These are phyloP conservation scores for Acmispon strigosus DNA, from an alignment of 306 rosid genomes.

Conservation along the genomic window DNA sequence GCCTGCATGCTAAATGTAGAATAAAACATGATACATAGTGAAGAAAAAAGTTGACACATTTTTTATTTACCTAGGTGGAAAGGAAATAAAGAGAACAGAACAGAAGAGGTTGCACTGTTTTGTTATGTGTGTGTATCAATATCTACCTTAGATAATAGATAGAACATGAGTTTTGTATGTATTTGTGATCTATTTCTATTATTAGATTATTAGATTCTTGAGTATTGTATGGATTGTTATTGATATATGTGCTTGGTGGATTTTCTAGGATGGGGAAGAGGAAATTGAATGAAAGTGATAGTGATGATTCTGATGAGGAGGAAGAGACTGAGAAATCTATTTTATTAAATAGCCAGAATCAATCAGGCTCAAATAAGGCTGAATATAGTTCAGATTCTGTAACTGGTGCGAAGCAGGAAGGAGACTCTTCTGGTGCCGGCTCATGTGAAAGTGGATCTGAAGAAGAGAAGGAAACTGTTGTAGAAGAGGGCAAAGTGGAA, in stretches of 20 bases:
- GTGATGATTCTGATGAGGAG: slow-evolving; percentile 57
- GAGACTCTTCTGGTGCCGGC: slow-evolving; percentile 38
- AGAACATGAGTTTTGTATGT: too few relatives aligned
- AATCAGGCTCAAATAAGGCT: slow-evolving; percentile 50
- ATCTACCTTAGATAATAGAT: too few relatives aligned
- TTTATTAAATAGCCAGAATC: slow-evolving; percentile 42
- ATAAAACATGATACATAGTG: too few relatives aligned
- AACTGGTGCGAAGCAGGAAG: slow-evolving; percentile 42
- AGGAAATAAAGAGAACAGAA: too few relatives aligned
- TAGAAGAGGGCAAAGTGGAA: slow-evolving; percentile 34
- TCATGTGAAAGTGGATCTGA: slow-evolving; percentile 67
- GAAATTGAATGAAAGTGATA: slow-evolving; percentile 55
- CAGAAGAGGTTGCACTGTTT: too few relatives aligned
- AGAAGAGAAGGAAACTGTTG: slow-evolving; percentile 56
- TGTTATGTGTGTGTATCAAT: too few relatives aligned
- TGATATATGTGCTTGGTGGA: slow-evolving; percentile 12
- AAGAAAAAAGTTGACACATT: too few relatives aligned
- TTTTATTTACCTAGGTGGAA: too few relatives aligned
- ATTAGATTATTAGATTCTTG: not conserved
- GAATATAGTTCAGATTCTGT: slow-evolving; percentile 68
- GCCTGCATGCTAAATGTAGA: too few relatives aligned
- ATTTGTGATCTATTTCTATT: not conserved
- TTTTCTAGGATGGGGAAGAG: slow-evolving; percentile 85
- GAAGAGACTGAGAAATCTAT: slow-evolving; percentile 46
- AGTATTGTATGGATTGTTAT: slow-evolving; percentile 10